A percentile compares a stretch with the other conserved stretches of the same genome.
These are phyloP conservation scores for Wickerhamomyces sp. DNA, from an alignment of 1,139 yeast genomes.

Conservation along the genomic window DNA sequence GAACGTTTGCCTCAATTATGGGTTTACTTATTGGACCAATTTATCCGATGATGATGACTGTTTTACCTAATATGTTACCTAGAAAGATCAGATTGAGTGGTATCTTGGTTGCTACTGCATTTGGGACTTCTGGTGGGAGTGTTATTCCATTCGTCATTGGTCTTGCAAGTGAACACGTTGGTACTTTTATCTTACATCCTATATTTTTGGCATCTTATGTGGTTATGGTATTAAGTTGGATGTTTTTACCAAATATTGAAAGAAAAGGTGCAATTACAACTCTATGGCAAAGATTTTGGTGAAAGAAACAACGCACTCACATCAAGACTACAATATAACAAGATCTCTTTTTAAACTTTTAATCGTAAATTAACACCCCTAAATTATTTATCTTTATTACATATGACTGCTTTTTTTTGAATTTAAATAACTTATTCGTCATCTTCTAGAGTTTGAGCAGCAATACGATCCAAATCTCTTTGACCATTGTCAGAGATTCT, in stretches of 20 bases:
- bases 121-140: conserved; percentile 60
- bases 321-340: no score
- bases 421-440: conserved; percentile 44
- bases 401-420: conserved; percentile 7
- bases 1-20: conserved; percentile 41
- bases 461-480: conserved; percentile 99
- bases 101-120: conserved; percentile 50
- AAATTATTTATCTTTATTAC: conserved; percentile 12
- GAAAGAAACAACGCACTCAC: no score
- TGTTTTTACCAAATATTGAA: conserved; percentile 38
- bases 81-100: conserved; percentile 50
- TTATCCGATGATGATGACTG: conserved; percentile 48
- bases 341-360: background rate
- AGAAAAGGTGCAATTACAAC: conserved; percentile 19
- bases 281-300: conserved; percentile 21
- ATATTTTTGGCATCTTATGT: conserved; percentile 38
- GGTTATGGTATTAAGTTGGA: conserved; percentile 39
- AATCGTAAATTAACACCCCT: conserved; percentile 13
- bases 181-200: conserved; percentile 52
- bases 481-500: conserved; percentile 99
- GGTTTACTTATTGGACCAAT: conserved; percentile 52
- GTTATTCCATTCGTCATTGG: conserved; percentile 54
- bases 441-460: conserved; percentile 95
- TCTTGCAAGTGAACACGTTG: conserved; percentile 41
- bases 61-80: conserved; percentile 43